phyloP scores from a whole-genome alignment of 176 grass and related monocot species.

The Themeda triandra region DNA sequence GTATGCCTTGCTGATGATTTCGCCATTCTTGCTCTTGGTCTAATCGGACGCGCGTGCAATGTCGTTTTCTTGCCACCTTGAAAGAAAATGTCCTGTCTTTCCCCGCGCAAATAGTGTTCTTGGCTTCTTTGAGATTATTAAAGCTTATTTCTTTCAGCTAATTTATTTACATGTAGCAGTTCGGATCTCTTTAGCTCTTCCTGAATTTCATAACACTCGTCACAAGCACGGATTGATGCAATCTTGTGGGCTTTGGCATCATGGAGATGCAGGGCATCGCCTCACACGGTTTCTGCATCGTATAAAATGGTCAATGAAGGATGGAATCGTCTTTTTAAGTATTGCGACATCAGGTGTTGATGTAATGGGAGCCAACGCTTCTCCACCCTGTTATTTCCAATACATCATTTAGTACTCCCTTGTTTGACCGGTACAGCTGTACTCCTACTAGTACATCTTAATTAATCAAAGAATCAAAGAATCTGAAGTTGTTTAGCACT shows the following conservation, averaged over 20 bases:
- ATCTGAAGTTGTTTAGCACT: neutral
- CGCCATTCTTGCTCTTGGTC: neutral
- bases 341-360: neutral
- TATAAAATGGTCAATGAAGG: slow-evolving; percentile 25
- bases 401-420: neutral
- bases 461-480: slow-evolving; percentile 8
- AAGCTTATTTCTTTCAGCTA: neutral
- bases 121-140: neutral
- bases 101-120: neutral
- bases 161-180: neutral
- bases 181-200: neutral
- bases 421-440: slow-evolving; percentile 8
- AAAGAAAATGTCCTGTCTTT: neutral
- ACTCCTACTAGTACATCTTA: slow-evolving; percentile 26
- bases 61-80: neutral
- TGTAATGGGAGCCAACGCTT: neutral
- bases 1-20: neutral
- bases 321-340: neutral
- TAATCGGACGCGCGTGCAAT: neutral
- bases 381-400: neutral
- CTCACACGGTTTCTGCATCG: neutral
- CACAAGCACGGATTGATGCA: neutral
- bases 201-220: neutral
- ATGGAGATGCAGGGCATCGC: slow-evolving; percentile 15
- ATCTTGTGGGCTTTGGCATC: slow-evolving; percentile 16